A percentile compares a stretch with the other conserved stretches of the same genome.
Evolutionary conservation across 2,329 filamentous ascomycete species (phyloP).

Genomic region (Penicillium oxalicum): DNA sequence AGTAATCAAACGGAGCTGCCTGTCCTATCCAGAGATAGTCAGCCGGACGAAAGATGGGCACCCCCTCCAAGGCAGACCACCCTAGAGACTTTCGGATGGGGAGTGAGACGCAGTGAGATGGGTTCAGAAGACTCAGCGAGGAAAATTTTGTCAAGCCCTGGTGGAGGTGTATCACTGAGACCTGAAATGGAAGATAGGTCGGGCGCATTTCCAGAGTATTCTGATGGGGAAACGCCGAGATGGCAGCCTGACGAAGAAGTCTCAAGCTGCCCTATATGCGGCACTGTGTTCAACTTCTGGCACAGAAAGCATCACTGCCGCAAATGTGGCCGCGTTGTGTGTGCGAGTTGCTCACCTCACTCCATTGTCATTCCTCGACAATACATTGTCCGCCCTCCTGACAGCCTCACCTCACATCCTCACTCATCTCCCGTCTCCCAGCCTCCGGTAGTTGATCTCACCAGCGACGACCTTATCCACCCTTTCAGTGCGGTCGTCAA

Average conservation of each 20-base stretch:
- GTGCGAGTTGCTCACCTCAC: slow-evolving; percentile 82
- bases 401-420: slow-evolving; percentile 35
- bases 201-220: background rate
- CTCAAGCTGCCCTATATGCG: slow-evolving; percentile 77
- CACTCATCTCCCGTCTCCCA: slow-evolving; percentile 33
- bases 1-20: background rate
- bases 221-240: slow-evolving; percentile 48
- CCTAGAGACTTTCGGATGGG: background rate
- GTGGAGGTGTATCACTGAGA: background rate
- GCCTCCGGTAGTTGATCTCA: slow-evolving; percentile 44
- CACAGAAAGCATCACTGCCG: slow-evolving; percentile 90
- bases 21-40: background rate
- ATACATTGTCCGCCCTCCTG: slow-evolving; percentile 78
- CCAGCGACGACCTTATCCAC: slow-evolving; percentile 32
- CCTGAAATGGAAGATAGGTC: background rate
- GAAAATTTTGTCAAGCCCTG: background rate
- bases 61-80: background rate
- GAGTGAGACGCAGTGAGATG: background rate
- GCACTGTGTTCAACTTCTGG: slow-evolving; percentile 72
- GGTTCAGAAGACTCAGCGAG: too few species aligned
- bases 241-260: slow-evolving; percentile 90
- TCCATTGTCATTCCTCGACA: slow-evolving; percentile 90
- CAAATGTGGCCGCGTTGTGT: slow-evolving; percentile 93
- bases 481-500: slow-evolving; percentile 31
- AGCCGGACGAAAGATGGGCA: too few species aligned